These are phyloP conservation scores for Anethum foeniculum DNA, from an alignment of 140 eudicot genomes.

Conservation along the genomic window DNA sequence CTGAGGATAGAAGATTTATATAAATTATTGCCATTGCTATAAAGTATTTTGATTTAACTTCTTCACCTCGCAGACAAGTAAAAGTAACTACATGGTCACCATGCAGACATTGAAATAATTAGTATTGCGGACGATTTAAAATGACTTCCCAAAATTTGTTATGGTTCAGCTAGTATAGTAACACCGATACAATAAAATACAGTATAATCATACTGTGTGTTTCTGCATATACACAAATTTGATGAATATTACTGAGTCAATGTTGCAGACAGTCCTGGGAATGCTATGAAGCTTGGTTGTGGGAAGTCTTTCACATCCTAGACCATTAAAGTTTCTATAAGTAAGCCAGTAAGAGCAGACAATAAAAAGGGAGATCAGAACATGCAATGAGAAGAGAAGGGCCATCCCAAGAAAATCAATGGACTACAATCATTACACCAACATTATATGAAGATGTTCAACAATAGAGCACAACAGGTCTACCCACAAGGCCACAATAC, in stretches of 20 bases:
- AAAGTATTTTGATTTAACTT: no score
- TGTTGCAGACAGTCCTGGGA: neutral
- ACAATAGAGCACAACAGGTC: neutral
- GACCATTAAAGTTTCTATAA: conserved; percentile 25
- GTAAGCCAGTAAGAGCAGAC: conserved; percentile 8
- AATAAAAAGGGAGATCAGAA: neutral
- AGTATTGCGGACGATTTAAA: neutral
- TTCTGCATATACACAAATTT: neutral
- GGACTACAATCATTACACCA: conserved; percentile 34
- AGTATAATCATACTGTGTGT: neutral
- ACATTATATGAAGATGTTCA: conserved; percentile 32
- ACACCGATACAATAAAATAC: neutral
- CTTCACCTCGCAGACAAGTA: no score
- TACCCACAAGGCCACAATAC: neutral
- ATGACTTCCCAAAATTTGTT: neutral
- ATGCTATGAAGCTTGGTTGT: neutral
- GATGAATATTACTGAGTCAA: neutral
- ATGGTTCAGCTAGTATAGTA: neutral
- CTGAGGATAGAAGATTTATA: no score
- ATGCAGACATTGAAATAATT: neutral
- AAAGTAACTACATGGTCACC: neutral
- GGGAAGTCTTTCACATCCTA: conserved; percentile 32
- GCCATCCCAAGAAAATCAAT: conserved; percentile 1
- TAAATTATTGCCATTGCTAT: no score
- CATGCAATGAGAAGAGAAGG: conserved; percentile 2